A percentile compares a stretch with the other conserved stretches of the same genome.
Evolutionary conservation across 2,329 filamentous ascomycete species (phyloP).

Genomic region (Fusarium incarnatum): DNA sequence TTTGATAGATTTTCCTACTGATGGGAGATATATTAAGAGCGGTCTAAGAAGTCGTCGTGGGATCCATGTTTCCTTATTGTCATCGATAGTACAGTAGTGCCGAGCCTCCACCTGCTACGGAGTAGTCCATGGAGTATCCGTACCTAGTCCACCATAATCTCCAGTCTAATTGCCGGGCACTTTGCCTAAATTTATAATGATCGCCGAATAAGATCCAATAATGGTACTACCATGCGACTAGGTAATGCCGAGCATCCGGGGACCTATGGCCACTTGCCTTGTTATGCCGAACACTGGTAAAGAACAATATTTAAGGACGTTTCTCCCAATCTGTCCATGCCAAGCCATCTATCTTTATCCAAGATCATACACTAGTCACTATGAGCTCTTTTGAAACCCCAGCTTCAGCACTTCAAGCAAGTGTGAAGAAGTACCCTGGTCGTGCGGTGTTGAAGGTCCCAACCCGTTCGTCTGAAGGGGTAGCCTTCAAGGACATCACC

Average conservation of each 20-base stretch:
- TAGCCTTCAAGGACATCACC: constrained; percentile 21
- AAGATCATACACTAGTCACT: background rate
- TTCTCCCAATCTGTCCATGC: background rate
- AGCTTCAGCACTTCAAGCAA: background rate
- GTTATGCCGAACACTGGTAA: background rate
- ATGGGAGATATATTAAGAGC: background rate
- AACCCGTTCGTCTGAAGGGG: background rate
- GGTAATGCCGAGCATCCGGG: background rate
- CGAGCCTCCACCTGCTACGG: background rate
- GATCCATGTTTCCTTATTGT: background rate
- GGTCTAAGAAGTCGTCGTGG: background rate
- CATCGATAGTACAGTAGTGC: background rate
- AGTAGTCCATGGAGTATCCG: background rate
- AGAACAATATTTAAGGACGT: background rate
- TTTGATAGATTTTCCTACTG: background rate
- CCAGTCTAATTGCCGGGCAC: background rate
- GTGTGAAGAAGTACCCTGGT: background rate
- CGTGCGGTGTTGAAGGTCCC: constrained; percentile 29
- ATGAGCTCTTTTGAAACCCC: constrained; percentile 12
- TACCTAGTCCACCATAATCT: background rate
- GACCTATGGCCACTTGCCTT: background rate
- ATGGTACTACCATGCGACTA: background rate
- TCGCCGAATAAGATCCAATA: background rate
- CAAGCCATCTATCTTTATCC: background rate
- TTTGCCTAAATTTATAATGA: background rate